Evolutionary conservation across 2,329 filamentous ascomycete genomes (phyloP).

Genomic region (Helotiales sp.): DNA sequence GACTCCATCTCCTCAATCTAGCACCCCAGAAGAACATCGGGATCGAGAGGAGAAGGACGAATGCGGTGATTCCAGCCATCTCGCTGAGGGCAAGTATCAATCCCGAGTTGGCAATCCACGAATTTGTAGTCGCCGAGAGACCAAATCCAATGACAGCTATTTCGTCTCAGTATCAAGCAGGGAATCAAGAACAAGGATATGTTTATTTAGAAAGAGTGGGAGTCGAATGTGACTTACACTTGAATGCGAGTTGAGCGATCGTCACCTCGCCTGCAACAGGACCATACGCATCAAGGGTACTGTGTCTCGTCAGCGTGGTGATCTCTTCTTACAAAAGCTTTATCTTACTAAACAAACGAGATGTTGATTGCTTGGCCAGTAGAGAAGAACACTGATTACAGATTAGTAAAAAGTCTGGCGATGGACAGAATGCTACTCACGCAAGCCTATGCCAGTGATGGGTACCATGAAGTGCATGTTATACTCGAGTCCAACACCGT

Average conservation of each 20-base stretch:
- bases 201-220: too few species aligned
- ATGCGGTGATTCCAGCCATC: constrained; percentile 20
- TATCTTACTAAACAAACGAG: constrained; percentile 27
- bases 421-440: not conserved
- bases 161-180: not conserved
- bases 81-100: constrained; percentile 18
- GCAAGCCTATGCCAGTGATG: constrained; percentile 21
- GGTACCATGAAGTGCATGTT: constrained; percentile 32
- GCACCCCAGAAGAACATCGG: constrained; percentile 28
- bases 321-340: not conserved
- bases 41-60: constrained; percentile 18
- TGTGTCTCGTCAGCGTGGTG: not conserved
- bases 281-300: constrained; percentile 30
- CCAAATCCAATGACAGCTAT: constrained; percentile 27
- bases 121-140: constrained; percentile 23
- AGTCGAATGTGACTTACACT: constrained; percentile 23
- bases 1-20: constrained; percentile 23
- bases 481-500: constrained; percentile 44
- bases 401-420: not conserved
- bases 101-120: constrained; percentile 23
- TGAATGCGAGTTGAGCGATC: constrained; percentile 28
- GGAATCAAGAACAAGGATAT: not conserved
- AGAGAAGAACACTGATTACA: constrained; percentile 26
- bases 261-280: constrained; percentile 30
- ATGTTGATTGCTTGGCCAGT: constrained; percentile 31